phyloP scores from a whole-genome alignment of 192 early-diverging fungal species.

The Podila horticola region DNA sequence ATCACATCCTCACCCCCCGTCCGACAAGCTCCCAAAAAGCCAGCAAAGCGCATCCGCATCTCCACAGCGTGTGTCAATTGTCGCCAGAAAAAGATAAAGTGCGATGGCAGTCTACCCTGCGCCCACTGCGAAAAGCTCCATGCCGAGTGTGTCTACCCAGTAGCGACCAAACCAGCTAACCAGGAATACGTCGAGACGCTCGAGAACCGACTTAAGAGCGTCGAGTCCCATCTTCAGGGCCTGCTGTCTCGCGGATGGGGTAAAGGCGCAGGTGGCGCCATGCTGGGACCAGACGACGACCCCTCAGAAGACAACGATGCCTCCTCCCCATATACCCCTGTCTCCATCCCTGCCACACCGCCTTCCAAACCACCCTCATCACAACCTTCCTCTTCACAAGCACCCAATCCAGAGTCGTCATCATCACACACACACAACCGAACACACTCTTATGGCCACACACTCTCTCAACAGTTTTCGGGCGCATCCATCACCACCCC shows the following conservation, averaged over 20 bases:
- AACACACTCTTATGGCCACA: neutral
- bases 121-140: slow-evolving; percentile 53
- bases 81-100: slow-evolving; percentile 57
- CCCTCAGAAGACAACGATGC: slow-evolving; percentile 25
- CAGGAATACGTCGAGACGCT: slow-evolving; percentile 53
- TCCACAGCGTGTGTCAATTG: slow-evolving; percentile 56
- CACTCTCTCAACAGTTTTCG: slow-evolving; percentile 23
- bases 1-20: slow-evolving; percentile 2
- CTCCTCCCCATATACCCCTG: slow-evolving; percentile 39
- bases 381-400: slow-evolving; percentile 1
- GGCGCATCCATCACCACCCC: slow-evolving; percentile 30
- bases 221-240: slow-evolving; percentile 47
- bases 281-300: slow-evolving; percentile 17
- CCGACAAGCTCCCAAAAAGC: slow-evolving; percentile 30
- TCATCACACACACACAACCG: neutral
- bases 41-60: slow-evolving; percentile 51
- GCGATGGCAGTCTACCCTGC: slow-evolving; percentile 53
- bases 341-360: slow-evolving; percentile 41
- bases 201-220: slow-evolving; percentile 43
- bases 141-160: slow-evolving; percentile 34
- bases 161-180: slow-evolving; percentile 42
- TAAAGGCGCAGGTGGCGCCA: slow-evolving; percentile 2
- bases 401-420: neutral
- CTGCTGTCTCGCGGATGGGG: slow-evolving; percentile 44
- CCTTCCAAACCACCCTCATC: slow-evolving; percentile 29